Percentiles rank a stretch among this genome's conserved stretches.
Conservation (phyloP, 441 rosid species). For the Corymbia citriodora region DNA sequence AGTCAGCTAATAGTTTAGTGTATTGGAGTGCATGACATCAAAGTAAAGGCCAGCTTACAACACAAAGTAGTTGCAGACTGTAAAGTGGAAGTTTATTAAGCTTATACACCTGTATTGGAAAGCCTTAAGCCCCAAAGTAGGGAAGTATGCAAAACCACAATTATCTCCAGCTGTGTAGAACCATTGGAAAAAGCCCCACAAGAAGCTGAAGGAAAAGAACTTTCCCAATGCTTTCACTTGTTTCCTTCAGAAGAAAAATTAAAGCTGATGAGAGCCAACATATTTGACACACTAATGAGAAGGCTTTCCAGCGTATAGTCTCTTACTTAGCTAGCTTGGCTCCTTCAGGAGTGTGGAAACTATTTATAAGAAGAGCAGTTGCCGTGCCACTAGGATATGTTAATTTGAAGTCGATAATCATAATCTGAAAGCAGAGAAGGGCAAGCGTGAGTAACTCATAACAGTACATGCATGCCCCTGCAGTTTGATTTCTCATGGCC, state of each 20-base stretch:
- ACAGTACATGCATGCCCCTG: not conserved
- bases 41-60: not conserved
- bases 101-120: not conserved
- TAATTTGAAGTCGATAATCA: constrained; percentile 16
- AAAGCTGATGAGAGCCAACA: not conserved
- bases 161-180: constrained; percentile 2
- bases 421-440: constrained; percentile 4
- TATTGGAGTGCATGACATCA: not conserved
- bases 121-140: constrained; percentile 16
- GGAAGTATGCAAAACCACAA: constrained; percentile 3
- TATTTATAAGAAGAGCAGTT: constrained; percentile 7
- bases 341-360: constrained; percentile 10
- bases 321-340: constrained; percentile 5
- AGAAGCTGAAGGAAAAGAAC: constrained; percentile 9
- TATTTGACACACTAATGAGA: not conserved
- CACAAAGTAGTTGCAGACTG: not conserved
- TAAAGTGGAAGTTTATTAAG: not conserved
- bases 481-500: not conserved
- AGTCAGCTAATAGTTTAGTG: not conserved
- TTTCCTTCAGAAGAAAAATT: not conserved
- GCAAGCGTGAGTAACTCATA: not conserved
- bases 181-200: constrained; percentile 14
- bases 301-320: not conserved
- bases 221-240: constrained; percentile 7
- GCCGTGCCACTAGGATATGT: constrained; percentile 8